Base-by-base conservation (phyloP, 352 stramenopile genomes). In the Blastocystis sp. region DNA sequence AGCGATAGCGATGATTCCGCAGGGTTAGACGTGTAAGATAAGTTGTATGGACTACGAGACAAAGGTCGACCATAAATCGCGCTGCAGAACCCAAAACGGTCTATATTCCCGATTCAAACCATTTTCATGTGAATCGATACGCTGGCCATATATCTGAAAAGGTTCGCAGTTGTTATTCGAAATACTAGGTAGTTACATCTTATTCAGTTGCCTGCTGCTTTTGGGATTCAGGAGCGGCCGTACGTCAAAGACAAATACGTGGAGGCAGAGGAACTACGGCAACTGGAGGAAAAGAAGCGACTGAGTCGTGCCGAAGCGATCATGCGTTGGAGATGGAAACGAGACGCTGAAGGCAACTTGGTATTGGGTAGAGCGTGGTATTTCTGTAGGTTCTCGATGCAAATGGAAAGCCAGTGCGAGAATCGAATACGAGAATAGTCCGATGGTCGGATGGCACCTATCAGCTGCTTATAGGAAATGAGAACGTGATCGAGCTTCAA, bases 321-420 rank as follows among this genome's bases (percentile, higher is more conserved):
- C 1, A 84, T 84, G 64, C 73, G 73, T 43, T 84, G 73, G 73
- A 66, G 73, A 64, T 84, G 73, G 73, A 84, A 84, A 34, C 53
- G 56, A 68, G 54, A 84, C 47, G 23, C 45, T 3, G 55, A 84
- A 34, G 73, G 73, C n/a, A 66, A 37, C 18, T 26, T 84, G 29
- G 73, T 84, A 66, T 15, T 26, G 11, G 13, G 6, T 66, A 3
- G 53, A 23, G 6, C 3, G 26, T 29, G 20, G 23, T 5, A 69
- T 8, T 5, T 20, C 34, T 69, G n/a, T 68, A 84, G 73, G 50
- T 84, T 11, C 73, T 26, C 11, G 73, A 84, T 68, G 73, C 47
- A n/a, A 23, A 18, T 18, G 73, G 73, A 39, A 84, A 84, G 29
- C 73, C 73, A 1, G 29, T 84, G 18, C 45, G 73, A 13, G 73